Evolutionary conservation across 1,284 basidiomycete genomes (phyloP), one percentile per base, ranked within the genome.

Genomic region (Rhodotorula sp.): DNA sequence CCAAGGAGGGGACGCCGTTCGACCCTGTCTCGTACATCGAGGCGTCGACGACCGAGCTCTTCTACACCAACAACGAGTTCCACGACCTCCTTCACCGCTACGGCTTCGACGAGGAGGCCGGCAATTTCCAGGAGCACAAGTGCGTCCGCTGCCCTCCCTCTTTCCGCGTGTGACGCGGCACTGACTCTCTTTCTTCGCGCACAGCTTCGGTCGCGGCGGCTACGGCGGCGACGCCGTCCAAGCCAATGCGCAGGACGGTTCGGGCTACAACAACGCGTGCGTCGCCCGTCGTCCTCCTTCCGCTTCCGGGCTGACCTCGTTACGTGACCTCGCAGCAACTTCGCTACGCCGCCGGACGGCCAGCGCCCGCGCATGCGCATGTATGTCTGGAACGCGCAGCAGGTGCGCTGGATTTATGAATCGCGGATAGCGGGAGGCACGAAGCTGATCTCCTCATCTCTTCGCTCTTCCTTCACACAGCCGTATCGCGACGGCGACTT

Each of bases 401-500:
- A 44, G 44, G 44, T 44, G 44, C 44, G 44, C 44, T 44, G 5
- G 9, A 4, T 44, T 19, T 44, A 4, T 19, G 19, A 12, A 19
- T 44, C 19, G 44, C 15, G 4, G 21, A 44, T 4, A 44, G 44
- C 15, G 13, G 44, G n/a, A n/a, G 13, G 10, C 27, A n/a, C 8
- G 27, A 17, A 22, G n/a, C 50, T 51, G 27, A 51, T 29, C 48
- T n/a, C n/a, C 27, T 4, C 27, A 6, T 27, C 6, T 27, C 13
- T 25, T 17, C 3, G 94, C 58, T 97, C 95, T 95, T 91, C 92
- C 83, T 92, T 91, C 1, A 90, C 88, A 17, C 85, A 87, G 34
- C 94, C 95, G 2, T 96, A 90, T 85, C 86, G 94, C 37, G 95
- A 98, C 79, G 95, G 96, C 57, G 94, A 97, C 79, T 86, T 97